These are phyloP conservation scores for Ustilago curta DNA, from an alignment of 1,284 basidiomycete genomes.

Conservation along the genomic window DNA sequence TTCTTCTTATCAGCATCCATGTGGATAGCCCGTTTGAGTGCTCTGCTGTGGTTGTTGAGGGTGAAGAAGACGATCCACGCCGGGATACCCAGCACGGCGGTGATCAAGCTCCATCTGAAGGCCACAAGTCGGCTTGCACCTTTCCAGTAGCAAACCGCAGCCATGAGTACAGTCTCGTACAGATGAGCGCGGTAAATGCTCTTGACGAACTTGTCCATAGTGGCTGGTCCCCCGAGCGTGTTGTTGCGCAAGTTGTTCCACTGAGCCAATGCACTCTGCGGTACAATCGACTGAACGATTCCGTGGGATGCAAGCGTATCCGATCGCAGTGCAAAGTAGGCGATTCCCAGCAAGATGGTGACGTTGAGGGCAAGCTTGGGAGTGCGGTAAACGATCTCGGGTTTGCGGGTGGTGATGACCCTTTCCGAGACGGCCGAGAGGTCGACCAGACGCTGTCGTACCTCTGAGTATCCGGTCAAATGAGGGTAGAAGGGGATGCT, in stretches of 20 bases:
- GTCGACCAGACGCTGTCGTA: slow-evolving; percentile 42
- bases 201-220: slow-evolving; percentile 36
- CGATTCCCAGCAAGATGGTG: slow-evolving; percentile 3
- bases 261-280: slow-evolving; percentile 17
- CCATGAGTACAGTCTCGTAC: slow-evolving; percentile 36
- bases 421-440: slow-evolving; percentile 31
- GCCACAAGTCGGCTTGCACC: slow-evolving; percentile 28
- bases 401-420: slow-evolving; percentile 48
- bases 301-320: slow-evolving; percentile 34
- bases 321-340: slow-evolving; percentile 38
- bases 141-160: slow-evolving; percentile 31
- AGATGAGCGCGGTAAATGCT: slow-evolving; percentile 36
- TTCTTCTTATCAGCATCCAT: slow-evolving; percentile 33
- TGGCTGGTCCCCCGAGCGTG: slow-evolving; percentile 35
- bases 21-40: slow-evolving; percentile 24
- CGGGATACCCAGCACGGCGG: slow-evolving; percentile 47
- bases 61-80: slow-evolving; percentile 50
- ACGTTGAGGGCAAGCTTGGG: slow-evolving; percentile 31
- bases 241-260: slow-evolving; percentile 44
- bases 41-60: slow-evolving; percentile 45
- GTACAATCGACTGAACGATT: slow-evolving; percentile 29
- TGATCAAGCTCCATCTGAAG: slow-evolving; percentile 43
- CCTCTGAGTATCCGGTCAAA: slow-evolving; percentile 37
- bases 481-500: slow-evolving; percentile 44
- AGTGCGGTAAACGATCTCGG: slow-evolving; percentile 38